A percentile compares a stretch with the other conserved stretches of the same genome.
Evolutionary conservation across 2,329 filamentous ascomycete species (phyloP).

Genomic region (Botryosphaeria agaves): DNA sequence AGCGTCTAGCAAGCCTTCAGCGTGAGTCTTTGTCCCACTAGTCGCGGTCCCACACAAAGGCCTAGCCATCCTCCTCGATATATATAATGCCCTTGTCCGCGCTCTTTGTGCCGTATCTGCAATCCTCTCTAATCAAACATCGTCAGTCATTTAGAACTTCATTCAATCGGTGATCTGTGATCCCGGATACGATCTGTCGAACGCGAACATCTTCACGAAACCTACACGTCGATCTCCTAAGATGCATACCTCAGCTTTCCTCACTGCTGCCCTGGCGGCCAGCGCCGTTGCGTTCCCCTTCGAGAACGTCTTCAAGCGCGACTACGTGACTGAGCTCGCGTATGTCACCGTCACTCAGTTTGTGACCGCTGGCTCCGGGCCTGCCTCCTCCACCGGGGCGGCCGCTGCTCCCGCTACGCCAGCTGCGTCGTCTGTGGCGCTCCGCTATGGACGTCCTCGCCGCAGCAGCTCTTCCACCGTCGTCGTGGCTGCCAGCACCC

Average conservation of each 20-base stretch:
- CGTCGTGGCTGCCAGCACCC: constrained; percentile 2
- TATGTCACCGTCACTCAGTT: constrained; percentile 11
- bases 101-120: constrained; percentile 1
- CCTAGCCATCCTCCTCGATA: constrained; percentile 3
- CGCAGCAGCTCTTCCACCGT: background rate
- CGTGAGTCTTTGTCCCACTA: constrained; percentile 3
- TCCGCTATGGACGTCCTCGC: constrained; percentile 2
- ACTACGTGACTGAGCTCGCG: constrained; percentile 9
- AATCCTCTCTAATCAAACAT: constrained; percentile 5
- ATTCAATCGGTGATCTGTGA: constrained; percentile 7
- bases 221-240: constrained; percentile 8
- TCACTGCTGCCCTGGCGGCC: constrained; percentile 17
- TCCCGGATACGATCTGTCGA: constrained; percentile 5
- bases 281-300: constrained; percentile 17
- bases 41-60: constrained; percentile 3
- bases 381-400: too few relatives aligned
- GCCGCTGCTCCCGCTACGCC: constrained; percentile 3
- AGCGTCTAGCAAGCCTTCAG: constrained; percentile 4
- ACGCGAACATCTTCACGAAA: constrained; percentile 6
- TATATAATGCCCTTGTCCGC: constrained; percentile 2
- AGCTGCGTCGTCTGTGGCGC: constrained; percentile 5
- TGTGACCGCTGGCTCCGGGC: constrained; percentile 7
- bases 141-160: constrained; percentile 4
- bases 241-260: constrained; percentile 17
- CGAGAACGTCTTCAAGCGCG: constrained; percentile 6